Base-by-base conservation (phyloP, 495 filamentous ascomycete species). In the Filosporella fistucella region DNA sequence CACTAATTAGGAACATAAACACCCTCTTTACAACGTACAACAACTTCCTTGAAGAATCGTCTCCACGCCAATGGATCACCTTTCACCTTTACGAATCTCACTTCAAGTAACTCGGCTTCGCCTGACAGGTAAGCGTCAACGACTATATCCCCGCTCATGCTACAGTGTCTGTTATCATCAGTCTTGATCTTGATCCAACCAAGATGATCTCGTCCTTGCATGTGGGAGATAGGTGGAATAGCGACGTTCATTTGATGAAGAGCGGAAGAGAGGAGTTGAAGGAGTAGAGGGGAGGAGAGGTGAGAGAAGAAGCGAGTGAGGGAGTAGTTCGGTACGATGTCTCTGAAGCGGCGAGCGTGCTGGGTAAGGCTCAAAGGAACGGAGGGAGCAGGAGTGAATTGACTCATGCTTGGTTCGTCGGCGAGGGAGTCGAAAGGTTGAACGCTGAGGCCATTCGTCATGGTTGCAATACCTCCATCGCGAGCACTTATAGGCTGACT, bases 21-120 rank as follows among this genome's bases (percentile, higher is more conserved):
- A 4, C 78, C 89, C 56, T 95, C 89, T 63, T 84, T 85, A 68
- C 90, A 93, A 23, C 91, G 68, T 47, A 91, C 70, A 14, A 83
- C 85, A 11, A 95, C 80, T 64, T 85, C 88, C 68, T 96, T 99
- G 74, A 99, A 99, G 61, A 99, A 91, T 41, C 93, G 75, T 46
- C 93, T 76, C 93, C 93, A 99, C 74, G 96, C 93, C 24, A 99
- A 65, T 10, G 94, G 94, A 72, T 99, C 93, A 11, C 94, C 93
- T 68, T 94, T 94, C 30, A 84, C 77, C 66, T 99, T 99, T 52
- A 95, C 76, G 63, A 99, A 97, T 47, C 88, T 74, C 10, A 96
- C 86, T 67, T 96, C 89, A 36, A 91, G 71, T 44, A 96, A 58
- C 58, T 79, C 76, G 43, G 64, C 66, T 14, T 67, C 64, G 2